phyloP scores from a whole-genome alignment of 2,329 filamentous ascomycete genomes.

The Pseudogymnoascus sp. region DNA sequence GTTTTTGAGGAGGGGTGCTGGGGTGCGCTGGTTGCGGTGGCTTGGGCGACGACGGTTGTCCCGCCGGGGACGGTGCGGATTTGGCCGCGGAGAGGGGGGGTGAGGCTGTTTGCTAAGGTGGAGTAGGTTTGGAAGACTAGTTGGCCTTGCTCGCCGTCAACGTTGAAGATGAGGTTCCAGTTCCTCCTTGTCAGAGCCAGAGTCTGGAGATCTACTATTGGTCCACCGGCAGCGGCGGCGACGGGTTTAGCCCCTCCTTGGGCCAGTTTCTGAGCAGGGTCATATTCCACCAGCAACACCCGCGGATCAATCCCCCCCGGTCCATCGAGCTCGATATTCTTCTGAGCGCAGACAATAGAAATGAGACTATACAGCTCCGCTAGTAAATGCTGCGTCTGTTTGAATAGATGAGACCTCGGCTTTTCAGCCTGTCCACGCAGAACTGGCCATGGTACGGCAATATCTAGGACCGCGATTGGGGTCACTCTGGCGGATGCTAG shows the following conservation, averaged over 20 bases:
- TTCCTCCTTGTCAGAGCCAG: slow-evolving; percentile 47
- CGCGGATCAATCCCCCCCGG: slow-evolving; percentile 69
- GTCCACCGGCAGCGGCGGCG: slow-evolving; percentile 28
- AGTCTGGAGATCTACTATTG: slow-evolving; percentile 39
- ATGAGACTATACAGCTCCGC: slow-evolving; percentile 73
- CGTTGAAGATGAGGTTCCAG: slow-evolving; percentile 61
- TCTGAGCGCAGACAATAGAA: slow-evolving; percentile 59
- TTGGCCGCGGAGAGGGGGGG: slow-evolving; percentile 43
- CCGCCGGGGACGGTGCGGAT: slow-evolving; percentile 47
- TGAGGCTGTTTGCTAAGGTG: slow-evolving; percentile 39
- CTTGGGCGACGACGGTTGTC: slow-evolving; percentile 36
- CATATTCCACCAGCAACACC: slow-evolving; percentile 64
- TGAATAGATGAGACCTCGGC: slow-evolving; percentile 50
- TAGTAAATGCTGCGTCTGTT: slow-evolving; percentile 63
- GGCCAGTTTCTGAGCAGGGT: slow-evolving; percentile 35
- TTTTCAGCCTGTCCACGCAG: slow-evolving; percentile 43
- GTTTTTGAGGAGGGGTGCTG: slow-evolving; percentile 15
- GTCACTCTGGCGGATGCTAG: slow-evolving; percentile 33
- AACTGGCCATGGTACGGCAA: slow-evolving; percentile 54
- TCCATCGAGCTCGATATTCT: slow-evolving; percentile 54
- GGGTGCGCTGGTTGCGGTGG: neutral
- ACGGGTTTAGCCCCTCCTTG: slow-evolving; percentile 36
- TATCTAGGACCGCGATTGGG: slow-evolving; percentile 44
- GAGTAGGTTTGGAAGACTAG: slow-evolving; percentile 46
- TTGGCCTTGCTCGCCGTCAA: slow-evolving; percentile 58